Conservation (phyloP, 1,139 yeast species). For the Debaryomyces nepalensis region DNA sequence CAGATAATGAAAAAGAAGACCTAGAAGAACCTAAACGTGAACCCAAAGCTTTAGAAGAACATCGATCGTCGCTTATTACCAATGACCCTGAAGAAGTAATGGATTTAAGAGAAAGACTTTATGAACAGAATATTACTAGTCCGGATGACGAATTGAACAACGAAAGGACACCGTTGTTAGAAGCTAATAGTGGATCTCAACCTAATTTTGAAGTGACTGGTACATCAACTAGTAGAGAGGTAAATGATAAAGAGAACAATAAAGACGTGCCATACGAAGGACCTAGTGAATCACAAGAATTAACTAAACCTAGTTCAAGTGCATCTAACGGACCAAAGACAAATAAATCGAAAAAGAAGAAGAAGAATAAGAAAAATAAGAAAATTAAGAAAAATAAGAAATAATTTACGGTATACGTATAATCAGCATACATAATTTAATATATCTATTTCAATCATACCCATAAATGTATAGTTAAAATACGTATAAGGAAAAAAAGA, state of each 20-base stretch:
- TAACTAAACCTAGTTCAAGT: background rate
- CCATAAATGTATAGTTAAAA: background rate
- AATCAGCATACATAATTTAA: background rate
- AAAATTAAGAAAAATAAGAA: constrained; percentile 12
- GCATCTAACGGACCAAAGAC: constrained; percentile 1
- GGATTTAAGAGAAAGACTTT: constrained; percentile 43
- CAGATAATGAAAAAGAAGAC: constrained; percentile 18
- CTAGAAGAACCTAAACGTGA: constrained; percentile 19
- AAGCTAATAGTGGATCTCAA: constrained; percentile 3
- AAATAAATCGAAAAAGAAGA: constrained; percentile 11
- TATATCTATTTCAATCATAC: too few relatives aligned
- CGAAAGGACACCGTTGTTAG: constrained; percentile 19
- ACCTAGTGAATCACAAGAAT: background rate
- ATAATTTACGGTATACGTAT: constrained; percentile 1
- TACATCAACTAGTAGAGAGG: background rate
- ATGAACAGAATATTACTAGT: constrained; percentile 34
- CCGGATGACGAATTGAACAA: constrained; percentile 8
- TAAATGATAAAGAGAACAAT: background rate
- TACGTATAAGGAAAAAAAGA: constrained; percentile 25
- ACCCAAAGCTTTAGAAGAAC: constrained; percentile 17
- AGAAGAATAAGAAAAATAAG: constrained; percentile 9
- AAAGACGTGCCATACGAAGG: background rate
- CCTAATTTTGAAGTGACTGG: background rate
- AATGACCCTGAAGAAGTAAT: constrained; percentile 45
- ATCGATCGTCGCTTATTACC: constrained; percentile 30